Evolutionary conservation across 2,329 filamentous ascomycete genomes (phyloP).

Genomic region (Calonectria pseudoreteaudii): DNA sequence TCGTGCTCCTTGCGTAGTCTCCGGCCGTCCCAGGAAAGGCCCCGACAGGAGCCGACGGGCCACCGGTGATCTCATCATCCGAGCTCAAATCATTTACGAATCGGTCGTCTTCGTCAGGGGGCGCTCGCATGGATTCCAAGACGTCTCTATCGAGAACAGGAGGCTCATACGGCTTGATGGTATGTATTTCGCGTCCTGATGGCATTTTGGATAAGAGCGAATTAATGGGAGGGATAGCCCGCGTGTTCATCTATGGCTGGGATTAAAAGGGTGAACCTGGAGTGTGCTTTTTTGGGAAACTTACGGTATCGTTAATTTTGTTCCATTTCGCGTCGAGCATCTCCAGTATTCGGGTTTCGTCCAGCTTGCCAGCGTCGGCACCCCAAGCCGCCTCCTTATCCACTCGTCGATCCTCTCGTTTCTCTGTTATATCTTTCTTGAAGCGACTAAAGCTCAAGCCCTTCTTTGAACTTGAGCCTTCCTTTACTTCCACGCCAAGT

Average conservation of each 20-base stretch:
- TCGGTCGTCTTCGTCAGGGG: conserved; percentile 49
- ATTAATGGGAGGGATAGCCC: conserved; percentile 77
- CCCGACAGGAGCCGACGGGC: conserved; percentile 53
- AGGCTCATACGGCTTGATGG: conserved; percentile 74
- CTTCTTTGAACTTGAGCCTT: conserved; percentile 56
- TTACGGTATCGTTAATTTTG: conserved; percentile 91
- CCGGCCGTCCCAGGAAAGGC: conserved; percentile 62
- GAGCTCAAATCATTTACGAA: conserved; percentile 51
- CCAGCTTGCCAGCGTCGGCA: conserved; percentile 83
- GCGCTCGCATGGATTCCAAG: conserved; percentile 69
- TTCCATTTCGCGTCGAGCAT: conserved; percentile 91
- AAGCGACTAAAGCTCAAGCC: conserved; percentile 71
- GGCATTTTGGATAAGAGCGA: conserved; percentile 84
- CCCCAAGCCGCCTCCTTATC: conserved; percentile 83
- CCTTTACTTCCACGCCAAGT: conserved; percentile 72
- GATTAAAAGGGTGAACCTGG: conserved; percentile 16
- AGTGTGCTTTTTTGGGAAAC: conserved; percentile 36
- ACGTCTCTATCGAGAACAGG: conserved; percentile 73
- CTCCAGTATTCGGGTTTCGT: conserved; percentile 87
- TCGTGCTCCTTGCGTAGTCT: conserved; percentile 50
- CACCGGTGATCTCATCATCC: conserved; percentile 50
- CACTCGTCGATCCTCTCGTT: conserved; percentile 81
- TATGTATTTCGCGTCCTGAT: conserved; percentile 88
- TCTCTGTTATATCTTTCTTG: conserved; percentile 81
- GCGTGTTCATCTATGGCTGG: conserved; percentile 77